Conservation (phyloP, 2,329 filamentous ascomycete species). For the Thielaviopsis populi region DNA sequence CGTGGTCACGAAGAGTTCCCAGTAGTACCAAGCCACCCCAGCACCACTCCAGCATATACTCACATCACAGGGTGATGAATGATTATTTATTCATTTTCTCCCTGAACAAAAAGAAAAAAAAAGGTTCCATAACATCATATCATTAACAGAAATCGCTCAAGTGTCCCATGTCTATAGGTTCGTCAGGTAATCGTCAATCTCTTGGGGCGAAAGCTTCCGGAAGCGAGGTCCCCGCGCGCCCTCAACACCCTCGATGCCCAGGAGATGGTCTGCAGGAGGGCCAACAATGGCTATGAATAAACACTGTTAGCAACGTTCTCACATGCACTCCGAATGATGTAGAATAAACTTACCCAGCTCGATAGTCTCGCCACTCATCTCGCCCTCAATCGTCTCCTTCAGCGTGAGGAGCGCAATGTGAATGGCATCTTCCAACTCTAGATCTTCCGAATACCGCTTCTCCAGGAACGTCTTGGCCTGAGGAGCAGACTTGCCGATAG, state of each 20-base stretch:
- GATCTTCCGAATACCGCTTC: slow-evolving; percentile 93
- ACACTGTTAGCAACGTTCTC: slow-evolving; percentile 20
- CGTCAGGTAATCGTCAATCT: slow-evolving; percentile 98
- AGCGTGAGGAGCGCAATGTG: slow-evolving; percentile 94
- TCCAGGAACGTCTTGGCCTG: slow-evolving; percentile 98
- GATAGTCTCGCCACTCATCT: slow-evolving; percentile 98
- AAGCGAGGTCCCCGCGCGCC: slow-evolving; percentile 74
- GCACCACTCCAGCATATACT: neutral
- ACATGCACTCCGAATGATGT: neutral
- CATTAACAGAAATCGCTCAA: slow-evolving; percentile 15
- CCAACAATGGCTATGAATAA: slow-evolving; percentile 65
- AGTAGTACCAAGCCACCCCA: neutral
- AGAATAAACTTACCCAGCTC: slow-evolving; percentile 61
- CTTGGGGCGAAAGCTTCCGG: slow-evolving; percentile 87
- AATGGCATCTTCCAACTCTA: slow-evolving; percentile 95
- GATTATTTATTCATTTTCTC: slow-evolving; percentile 16
- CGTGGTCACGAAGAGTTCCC: slow-evolving; percentile 24
- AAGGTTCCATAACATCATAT: slow-evolving; percentile 17
- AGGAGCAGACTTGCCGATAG: slow-evolving; percentile 95
- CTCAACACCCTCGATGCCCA: slow-evolving; percentile 81
- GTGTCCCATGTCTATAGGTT: slow-evolving; percentile 54
- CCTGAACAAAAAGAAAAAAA: slow-evolving; percentile 12
- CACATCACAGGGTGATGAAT: slow-evolving; percentile 1
- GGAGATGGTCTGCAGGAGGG: slow-evolving; percentile 78
- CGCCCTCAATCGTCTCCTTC: slow-evolving; percentile 98